phyloP scores from a whole-genome alignment of 768 basidiomycete genomes.

The Cystoderma amianthinum region DNA sequence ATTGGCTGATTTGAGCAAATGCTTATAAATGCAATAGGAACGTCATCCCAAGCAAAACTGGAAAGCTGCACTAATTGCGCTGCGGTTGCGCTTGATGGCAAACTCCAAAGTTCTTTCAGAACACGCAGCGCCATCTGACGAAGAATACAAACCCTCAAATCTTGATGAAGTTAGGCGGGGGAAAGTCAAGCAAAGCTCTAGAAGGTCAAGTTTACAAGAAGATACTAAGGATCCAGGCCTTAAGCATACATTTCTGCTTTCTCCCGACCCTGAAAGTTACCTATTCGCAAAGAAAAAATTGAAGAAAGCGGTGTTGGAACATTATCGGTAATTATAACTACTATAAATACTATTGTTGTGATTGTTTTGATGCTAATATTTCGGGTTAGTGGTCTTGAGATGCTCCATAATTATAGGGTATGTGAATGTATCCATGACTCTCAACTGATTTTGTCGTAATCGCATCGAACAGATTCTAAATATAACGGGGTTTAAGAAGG shows the following conservation, averaged over 20 bases:
- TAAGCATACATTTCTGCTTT: conserved; percentile 9
- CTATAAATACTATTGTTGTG: not conserved
- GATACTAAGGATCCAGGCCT: not conserved
- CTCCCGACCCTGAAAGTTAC: conserved; percentile 72
- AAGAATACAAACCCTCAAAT: no score
- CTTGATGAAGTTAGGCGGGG: no score
- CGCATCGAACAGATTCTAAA: conserved; percentile 58
- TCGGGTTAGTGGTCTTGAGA: conserved; percentile 58
- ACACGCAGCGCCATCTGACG: not conserved
- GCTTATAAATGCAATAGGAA: no score
- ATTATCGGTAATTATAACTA: conserved; percentile 52
- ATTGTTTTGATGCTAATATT: not conserved
- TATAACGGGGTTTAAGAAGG: conserved; percentile 83
- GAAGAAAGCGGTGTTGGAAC: conserved; percentile 77
- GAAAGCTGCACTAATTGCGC: not conserved
- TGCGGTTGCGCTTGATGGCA: not conserved
- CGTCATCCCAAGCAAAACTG: conserved; percentile 4
- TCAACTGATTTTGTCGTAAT: not conserved
- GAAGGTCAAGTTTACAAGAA: not conserved
- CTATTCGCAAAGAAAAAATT: conserved; percentile 78
- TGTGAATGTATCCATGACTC: conserved; percentile 10
- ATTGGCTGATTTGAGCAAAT: no score
- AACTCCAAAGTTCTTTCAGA: not conserved
- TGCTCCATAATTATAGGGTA: conserved; percentile 86
- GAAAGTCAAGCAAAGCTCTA: not conserved